These are phyloP conservation scores for Cenchrus americanus DNA, from an alignment of 176 grass and related monocot species.

Conservation along the genomic window DNA sequence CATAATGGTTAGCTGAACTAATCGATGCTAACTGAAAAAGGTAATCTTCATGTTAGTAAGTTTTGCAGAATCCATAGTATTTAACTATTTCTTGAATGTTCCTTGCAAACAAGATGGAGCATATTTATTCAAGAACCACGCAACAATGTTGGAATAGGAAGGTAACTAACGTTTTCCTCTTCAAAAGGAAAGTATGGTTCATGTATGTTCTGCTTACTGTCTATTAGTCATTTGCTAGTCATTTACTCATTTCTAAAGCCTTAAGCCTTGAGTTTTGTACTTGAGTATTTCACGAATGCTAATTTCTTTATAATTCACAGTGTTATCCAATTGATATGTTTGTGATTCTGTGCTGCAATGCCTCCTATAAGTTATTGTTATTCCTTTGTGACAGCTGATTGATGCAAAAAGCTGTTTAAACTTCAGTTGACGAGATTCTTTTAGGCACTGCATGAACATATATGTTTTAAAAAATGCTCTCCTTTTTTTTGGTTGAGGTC, in stretches of 20 bases:
- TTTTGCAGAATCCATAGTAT: conserved; percentile 2
- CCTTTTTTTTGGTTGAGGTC: background rate
- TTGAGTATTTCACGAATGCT: background rate
- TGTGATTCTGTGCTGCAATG: background rate
- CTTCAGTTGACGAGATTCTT: background rate
- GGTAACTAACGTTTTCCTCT: background rate
- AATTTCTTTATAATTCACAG: background rate
- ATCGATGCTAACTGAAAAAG: background rate
- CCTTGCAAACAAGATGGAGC: background rate
- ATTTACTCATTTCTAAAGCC: background rate
- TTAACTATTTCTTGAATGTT: background rate
- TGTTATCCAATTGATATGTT: background rate
- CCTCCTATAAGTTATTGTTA: background rate
- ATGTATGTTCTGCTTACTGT: background rate
- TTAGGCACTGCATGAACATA: background rate
- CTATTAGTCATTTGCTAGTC: no score
- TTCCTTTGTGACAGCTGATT: background rate
- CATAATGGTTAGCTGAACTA: background rate
- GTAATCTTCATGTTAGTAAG: background rate
- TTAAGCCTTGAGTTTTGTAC: conserved; percentile 11
- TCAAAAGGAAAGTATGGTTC: background rate
- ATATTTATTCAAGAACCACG: background rate
- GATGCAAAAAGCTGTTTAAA: background rate
- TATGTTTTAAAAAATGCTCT: background rate
- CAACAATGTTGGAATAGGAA: background rate